phyloP scores from a whole-genome alignment of 1,284 basidiomycete genomes.

The Pyrrhoderma noxium region DNA sequence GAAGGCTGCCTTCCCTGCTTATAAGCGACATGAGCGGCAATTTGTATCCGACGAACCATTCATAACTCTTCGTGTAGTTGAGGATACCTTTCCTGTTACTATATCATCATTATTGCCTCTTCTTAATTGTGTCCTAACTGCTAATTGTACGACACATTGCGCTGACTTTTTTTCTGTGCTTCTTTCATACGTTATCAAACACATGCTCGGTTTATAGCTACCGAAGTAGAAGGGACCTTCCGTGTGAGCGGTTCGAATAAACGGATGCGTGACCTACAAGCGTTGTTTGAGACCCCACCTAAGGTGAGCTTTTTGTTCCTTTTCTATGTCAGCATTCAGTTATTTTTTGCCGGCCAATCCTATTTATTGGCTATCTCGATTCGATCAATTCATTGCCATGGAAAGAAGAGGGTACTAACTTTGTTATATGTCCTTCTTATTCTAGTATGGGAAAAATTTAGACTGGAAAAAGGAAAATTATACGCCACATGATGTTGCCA shows the following conservation, averaged over 20 bases:
- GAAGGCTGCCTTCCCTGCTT: too few species aligned
- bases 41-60: too few species aligned
- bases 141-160: background rate
- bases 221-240: slow-evolving; percentile 93
- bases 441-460: slow-evolving; percentile 85
- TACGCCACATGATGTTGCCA: slow-evolving; percentile 94
- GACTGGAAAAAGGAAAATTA: slow-evolving; percentile 84
- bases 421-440: slow-evolving; percentile 10
- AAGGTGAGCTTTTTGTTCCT: slow-evolving; percentile 43
- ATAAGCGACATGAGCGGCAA: too few species aligned
- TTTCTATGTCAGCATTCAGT: background rate
- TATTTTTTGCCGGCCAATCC: background rate
- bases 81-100: too few species aligned
- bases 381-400: too few species aligned
- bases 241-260: slow-evolving; percentile 90
- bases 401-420: background rate
- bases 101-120: too few species aligned
- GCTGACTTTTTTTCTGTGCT: background rate
- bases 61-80: too few species aligned
- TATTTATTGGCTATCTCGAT: too few species aligned
- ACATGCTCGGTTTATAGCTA: slow-evolving; percentile 44
- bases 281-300: slow-evolving; percentile 83
- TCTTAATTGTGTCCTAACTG: too few species aligned
- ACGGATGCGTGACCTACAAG: slow-evolving; percentile 93
- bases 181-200: slow-evolving; percentile 6